Base-by-base conservation (phyloP, 371 early-diverging fungal species). In the Apophysomyces trapeziformis region DNA sequence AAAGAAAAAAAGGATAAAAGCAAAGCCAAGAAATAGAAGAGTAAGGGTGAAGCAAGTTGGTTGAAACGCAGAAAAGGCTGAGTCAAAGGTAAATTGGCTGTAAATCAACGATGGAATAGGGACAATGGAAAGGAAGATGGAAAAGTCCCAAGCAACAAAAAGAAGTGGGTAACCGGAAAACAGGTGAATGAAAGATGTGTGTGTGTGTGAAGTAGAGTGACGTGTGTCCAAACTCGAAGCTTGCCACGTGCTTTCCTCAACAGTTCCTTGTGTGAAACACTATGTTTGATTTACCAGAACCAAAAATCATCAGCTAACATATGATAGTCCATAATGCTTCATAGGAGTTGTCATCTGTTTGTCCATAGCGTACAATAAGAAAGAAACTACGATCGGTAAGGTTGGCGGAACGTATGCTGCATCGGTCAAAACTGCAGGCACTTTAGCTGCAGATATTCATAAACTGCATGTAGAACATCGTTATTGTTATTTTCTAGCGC, bases 141-240 rank as follows among this genome's bases (percentile, higher is more conserved):
- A 50, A 50, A 50, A 50, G 54, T 50, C 16, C 21, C 54, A 50
- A 50, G 35, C 54, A 50, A 50, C 54, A 50, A 50, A 9, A 9
- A 50, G 32, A 26, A 26, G 32, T 26, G 32, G 5, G 21, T 5
- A 50, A 21, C 18, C 54, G 21, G 21, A 50, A 50, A 50, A 21
- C n/a, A 6, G 16, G 46, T 45, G n/a, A n/a, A n/a, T 45, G 7
- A 16, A 45, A 16, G 0, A 5, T 26, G 3, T 26, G 32, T 2
- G 5, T 2, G 11, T 13, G 41, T 41, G 13, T 41, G 41, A 41
- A 41, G 41, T n/a, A 18, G 35, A 50, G 54, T 50, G 54, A 50
- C 54, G 54, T 50, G 21, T 50, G 41, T 13, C 4, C 41, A 41
- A 41, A 13, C 11, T 8, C 13, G 18, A 32, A 13, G 46, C 21